A percentile compares a stretch with the other conserved stretches of the same genome.
These are phyloP conservation scores for Chlamydomonas asymmetrica DNA, from an alignment of 139 green algal species.

Conservation along the genomic window DNA sequence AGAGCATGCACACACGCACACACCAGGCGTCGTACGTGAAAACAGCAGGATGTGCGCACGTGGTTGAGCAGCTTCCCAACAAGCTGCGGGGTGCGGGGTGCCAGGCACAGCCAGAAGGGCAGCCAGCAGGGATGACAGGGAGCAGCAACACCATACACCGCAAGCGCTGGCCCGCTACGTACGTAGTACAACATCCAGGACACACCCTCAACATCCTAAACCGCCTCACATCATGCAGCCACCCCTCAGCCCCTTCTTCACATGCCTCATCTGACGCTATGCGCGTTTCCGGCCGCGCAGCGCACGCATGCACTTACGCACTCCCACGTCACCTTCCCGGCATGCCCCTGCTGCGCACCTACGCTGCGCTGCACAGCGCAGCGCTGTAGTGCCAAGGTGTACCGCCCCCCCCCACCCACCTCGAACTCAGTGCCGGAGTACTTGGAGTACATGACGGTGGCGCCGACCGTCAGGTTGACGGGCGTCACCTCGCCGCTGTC, in stretches of 20 bases:
- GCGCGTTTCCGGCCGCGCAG: neutral
- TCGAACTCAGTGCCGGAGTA: constrained; percentile 88
- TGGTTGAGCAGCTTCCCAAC: no score
- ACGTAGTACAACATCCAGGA: neutral
- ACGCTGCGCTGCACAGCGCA: neutral
- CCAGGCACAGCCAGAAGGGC: no score
- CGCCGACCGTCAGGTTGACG: constrained; percentile 66
- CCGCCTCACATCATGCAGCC: neutral
- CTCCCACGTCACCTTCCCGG: neutral
- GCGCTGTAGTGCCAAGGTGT: neutral
- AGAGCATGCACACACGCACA: neutral
- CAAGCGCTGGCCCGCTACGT: no score
- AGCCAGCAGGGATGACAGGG: no score
- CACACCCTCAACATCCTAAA: neutral
- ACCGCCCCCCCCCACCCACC: constrained; percentile 28
- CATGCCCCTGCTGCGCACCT: neutral
- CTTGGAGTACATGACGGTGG: constrained; percentile 87
- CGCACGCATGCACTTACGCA: neutral
- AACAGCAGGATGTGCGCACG: neutral
- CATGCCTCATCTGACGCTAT: neutral
- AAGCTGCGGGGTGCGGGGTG: no score
- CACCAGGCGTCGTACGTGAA: neutral
- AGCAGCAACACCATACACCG: no score
- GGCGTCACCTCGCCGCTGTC: constrained; percentile 57
- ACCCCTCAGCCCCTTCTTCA: neutral